Percentiles rank a stretch among this genome's conserved stretches.
These are phyloP conservation scores for Cenchrus americanus DNA, from an alignment of 176 grass and related monocot species.

Conservation along the genomic window DNA sequence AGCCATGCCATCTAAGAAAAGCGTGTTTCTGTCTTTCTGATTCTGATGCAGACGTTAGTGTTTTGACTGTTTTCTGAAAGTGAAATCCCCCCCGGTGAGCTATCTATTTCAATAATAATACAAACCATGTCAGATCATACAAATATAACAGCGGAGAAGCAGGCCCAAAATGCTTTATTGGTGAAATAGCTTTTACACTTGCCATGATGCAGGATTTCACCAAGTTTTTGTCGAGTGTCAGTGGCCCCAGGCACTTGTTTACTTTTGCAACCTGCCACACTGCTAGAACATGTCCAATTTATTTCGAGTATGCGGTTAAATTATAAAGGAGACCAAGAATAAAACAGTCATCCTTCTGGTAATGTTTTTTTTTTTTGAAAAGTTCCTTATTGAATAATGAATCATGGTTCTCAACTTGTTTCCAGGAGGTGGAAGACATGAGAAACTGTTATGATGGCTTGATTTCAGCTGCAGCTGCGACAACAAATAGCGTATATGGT, in stretches of 20 bases:
- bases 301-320: background rate
- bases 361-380: no score
- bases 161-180: background rate
- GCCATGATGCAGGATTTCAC: background rate
- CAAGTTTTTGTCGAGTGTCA: background rate
- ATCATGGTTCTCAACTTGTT: conserved; percentile 8
- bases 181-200: background rate
- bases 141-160: background rate
- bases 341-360: background rate
- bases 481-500: conserved; percentile 88
- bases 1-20: background rate
- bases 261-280: background rate
- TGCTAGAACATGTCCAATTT: background rate
- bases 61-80: background rate
- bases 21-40: conserved; percentile 2
- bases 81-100: background rate
- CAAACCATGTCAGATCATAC: background rate
- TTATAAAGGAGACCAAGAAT: background rate
- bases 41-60: background rate
- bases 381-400: conserved; percentile 30
- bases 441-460: conserved; percentile 84
- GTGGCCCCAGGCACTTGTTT: background rate
- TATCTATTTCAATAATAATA: background rate
- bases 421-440: conserved; percentile 84
- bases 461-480: conserved; percentile 79